These are phyloP conservation scores for Plasmodium chabaudi DNA, from an alignment of 169 alveolate genomes.

Conservation along the genomic window DNA sequence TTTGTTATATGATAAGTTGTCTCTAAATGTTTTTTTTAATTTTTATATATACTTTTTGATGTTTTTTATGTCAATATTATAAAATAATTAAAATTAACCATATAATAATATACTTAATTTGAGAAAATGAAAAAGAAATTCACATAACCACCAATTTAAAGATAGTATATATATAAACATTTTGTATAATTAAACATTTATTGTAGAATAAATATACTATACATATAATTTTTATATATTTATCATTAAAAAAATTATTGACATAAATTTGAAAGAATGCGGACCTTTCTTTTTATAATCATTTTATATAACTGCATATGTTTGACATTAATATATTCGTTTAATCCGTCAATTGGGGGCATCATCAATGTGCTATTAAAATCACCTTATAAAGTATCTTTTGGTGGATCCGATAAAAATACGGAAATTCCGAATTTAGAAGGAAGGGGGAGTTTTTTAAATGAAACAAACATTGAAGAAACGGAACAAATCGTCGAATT, in stretches of 20 bases:
- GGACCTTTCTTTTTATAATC: neutral
- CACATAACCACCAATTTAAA: no score
- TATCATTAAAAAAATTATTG: neutral
- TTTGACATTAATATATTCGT: neutral
- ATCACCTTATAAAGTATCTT: constrained; percentile 3
- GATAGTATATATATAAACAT: no score
- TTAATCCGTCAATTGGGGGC: neutral
- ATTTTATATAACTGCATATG: neutral
- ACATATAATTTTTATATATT: no score
- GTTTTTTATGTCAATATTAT: no score
- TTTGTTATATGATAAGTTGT: no score
- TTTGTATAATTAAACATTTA: no score
- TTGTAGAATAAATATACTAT: no score
- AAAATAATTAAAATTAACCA: no score
- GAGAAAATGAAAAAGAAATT: no score
- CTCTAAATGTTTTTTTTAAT: no score
- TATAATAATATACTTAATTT: no score
- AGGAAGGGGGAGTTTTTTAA: neutral
- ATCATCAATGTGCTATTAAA: neutral
- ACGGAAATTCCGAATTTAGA: constrained; percentile 1
- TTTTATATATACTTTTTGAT: no score
- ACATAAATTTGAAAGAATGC: neutral
- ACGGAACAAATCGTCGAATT: neutral
- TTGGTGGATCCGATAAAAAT: neutral
- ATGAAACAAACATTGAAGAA: neutral